These are phyloP conservation scores for Peziza echinospora DNA, from an alignment of 495 filamentous ascomycete species.

Conservation along the genomic window DNA sequence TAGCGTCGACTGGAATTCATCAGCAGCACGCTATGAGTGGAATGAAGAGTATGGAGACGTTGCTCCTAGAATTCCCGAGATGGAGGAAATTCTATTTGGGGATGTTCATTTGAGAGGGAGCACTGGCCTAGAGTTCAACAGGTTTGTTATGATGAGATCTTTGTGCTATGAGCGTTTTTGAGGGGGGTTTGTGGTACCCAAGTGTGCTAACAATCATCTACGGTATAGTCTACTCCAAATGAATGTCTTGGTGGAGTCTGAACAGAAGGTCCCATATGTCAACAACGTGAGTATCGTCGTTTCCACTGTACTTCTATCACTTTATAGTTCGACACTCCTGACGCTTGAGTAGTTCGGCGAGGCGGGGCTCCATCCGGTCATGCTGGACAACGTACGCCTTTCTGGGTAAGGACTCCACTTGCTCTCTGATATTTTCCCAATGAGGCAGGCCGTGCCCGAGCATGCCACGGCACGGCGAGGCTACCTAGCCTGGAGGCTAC, in stretches of 20 bases:
- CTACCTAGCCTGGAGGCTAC: too few relatives aligned
- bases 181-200: background rate
- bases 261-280: constrained; percentile 31
- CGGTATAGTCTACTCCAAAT: constrained; percentile 31
- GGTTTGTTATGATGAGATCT: constrained; percentile 19
- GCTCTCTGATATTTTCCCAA: background rate
- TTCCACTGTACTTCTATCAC: too few relatives aligned
- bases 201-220: background rate
- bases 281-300: constrained; percentile 21
- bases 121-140: constrained; percentile 28
- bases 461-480: too few relatives aligned
- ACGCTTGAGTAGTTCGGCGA: constrained; percentile 35
- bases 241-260: constrained; percentile 37
- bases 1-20: constrained; percentile 28
- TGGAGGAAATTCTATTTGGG: constrained; percentile 57
- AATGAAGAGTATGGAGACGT: constrained; percentile 68
- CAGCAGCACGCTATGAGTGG: constrained; percentile 58
- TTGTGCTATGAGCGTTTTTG: background rate
- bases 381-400: constrained; percentile 55
- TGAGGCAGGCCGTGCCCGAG: background rate
- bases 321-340: too few relatives aligned
- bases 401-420: constrained; percentile 26
- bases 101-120: constrained; percentile 22
- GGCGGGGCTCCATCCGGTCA: constrained; percentile 65
- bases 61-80: constrained; percentile 39